Base-by-base conservation (phyloP, 257 asterid species). In the Marsdenia floribunda region DNA sequence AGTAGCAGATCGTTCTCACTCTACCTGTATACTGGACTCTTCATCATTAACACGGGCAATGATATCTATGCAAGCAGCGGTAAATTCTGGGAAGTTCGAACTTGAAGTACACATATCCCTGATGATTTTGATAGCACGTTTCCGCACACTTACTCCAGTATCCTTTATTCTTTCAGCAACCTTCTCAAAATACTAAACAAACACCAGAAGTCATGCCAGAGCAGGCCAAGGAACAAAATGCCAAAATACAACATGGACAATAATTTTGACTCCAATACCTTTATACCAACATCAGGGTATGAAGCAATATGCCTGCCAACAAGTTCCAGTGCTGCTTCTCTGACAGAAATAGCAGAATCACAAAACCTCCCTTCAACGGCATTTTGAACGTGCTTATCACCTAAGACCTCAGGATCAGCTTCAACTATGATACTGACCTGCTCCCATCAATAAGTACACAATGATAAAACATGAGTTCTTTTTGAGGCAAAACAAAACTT, bases 311-410 rank as follows among this genome's bases (percentile, higher is more conserved):
- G 96, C 78, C 96, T 90, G 71, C 99, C 99, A 82, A 95, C 99
- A 85, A 95, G 95, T 83, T 95, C 99, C 79, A 95, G 90, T 19
- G 99, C 99, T 75, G 99, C 98, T 88, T 95, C 99, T 87, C 99
- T 88, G 47, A 86, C 99, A 37, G 98, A 95, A 76, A 91, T 95
- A 76, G 96, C 97, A 70, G 96, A 86, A 87, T 95, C 99, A 77
- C 97, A 91, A 82, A 95, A 95, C 87, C 98, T 95, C 80, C 96
- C 98, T 83, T 95, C 99, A 77, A 95, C 99, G 60, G 99, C 98
- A 35, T 87, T 73, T 82, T 95, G 98, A 81, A 95, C 95, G 80
- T 76, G 91, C 84, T 85, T 85, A 86, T 95, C 94, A 68, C 98
- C 91, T 88, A 95, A 76, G 75, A 95, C 98, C 90, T 86, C 99